Conservation (phyloP, 2,329 filamentous ascomycete species). For the Allantophomopsis lycopodina region DNA sequence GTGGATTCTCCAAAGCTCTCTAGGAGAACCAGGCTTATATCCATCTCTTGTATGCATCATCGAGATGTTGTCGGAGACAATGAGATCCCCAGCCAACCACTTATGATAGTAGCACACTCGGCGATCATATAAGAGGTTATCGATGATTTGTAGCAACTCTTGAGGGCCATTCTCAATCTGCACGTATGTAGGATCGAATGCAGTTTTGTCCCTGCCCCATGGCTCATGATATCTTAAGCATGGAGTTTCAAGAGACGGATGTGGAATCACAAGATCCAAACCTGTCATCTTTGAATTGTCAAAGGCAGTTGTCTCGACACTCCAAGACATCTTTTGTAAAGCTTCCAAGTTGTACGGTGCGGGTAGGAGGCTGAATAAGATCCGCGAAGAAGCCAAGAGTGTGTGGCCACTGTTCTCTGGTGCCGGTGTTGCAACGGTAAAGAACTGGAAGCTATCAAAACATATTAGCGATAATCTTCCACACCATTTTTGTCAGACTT, state of each 20-base stretch:
- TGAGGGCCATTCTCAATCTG: constrained; percentile 21
- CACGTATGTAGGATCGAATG: constrained; percentile 30
- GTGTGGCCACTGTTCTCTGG: constrained; percentile 38
- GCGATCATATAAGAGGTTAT: constrained; percentile 24
- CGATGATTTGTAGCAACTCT: constrained; percentile 18
- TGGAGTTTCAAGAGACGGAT: constrained; percentile 28
- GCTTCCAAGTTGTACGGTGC: constrained; percentile 19
- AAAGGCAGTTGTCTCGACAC: constrained; percentile 32
- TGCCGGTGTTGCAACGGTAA: constrained; percentile 29
- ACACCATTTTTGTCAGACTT: constrained; percentile 7
- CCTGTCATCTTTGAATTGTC: constrained; percentile 25
- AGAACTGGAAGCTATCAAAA: constrained; percentile 32
- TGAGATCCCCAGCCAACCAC: constrained; percentile 39
- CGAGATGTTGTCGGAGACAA: constrained; percentile 36
- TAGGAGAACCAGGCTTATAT: constrained; percentile 26
- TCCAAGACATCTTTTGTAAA: constrained; percentile 23
- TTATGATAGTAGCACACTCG: constrained; percentile 33
- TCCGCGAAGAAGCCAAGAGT: constrained; percentile 34
- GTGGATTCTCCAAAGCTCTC: constrained; percentile 36
- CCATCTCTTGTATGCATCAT: constrained; percentile 35
- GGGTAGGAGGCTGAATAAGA: constrained; percentile 33
- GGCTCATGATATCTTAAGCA: constrained; percentile 41
- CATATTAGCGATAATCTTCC: neutral
- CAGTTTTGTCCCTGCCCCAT: constrained; percentile 35
- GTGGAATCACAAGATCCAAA: constrained; percentile 28